phyloP scores from a whole-genome alignment of 148 eudicot species.

The Euryodendron excelsum region DNA sequence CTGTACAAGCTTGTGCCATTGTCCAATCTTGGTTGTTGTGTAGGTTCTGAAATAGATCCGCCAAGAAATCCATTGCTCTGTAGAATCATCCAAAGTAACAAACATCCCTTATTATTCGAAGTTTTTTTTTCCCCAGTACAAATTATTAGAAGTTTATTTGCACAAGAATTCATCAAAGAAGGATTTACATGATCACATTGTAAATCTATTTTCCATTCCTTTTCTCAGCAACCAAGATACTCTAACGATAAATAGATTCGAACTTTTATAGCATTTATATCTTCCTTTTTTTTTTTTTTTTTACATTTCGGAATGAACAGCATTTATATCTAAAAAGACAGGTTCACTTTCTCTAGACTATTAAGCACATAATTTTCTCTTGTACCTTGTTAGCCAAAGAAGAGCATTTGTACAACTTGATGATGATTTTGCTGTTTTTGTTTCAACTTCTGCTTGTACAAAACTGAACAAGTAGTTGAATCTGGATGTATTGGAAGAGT shows the following conservation, averaged over 20 bases:
- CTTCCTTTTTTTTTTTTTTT: too few species aligned
- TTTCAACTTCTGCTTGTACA: conserved; percentile 87
- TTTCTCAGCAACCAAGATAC: background rate
- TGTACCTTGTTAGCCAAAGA: conserved; percentile 90
- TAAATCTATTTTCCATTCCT: background rate
- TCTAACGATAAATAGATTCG: background rate
- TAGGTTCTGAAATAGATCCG: conserved; percentile 72
- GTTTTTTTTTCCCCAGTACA: background rate
- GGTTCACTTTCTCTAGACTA: too few species aligned
- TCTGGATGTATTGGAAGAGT: conserved; percentile 59
- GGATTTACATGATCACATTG: background rate
- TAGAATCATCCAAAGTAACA: conserved; percentile 4
- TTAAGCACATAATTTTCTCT: background rate
- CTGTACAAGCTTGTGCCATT: conserved; percentile 74
- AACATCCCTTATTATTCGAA: background rate
- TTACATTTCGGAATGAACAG: too few species aligned
- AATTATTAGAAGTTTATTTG: too few species aligned
- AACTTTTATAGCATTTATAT: background rate
- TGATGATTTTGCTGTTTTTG: conserved; percentile 78
- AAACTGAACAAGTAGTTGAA: conserved; percentile 73
- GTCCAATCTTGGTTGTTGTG: conserved; percentile 73
- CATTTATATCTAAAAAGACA: too few species aligned
- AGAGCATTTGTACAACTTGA: conserved; percentile 92
- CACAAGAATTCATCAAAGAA: too few species aligned
- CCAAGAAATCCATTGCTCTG: conserved; percentile 93